These are phyloP conservation scores for Globisporangium parvum DNA, from an alignment of 352 stramenopile genomes.

Conservation along the genomic window DNA sequence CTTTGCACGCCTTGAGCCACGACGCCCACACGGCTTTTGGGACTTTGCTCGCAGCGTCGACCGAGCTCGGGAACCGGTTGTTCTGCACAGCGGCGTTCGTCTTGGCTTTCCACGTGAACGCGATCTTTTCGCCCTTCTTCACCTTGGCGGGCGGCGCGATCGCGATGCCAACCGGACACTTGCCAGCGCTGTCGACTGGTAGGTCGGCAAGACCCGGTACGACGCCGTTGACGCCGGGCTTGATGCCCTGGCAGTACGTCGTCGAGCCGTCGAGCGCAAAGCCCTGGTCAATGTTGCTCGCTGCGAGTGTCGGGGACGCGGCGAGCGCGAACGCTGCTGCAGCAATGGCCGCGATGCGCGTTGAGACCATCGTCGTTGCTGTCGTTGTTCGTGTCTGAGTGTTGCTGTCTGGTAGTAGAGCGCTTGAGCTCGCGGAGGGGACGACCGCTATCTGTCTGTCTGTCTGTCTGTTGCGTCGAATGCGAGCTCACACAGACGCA, in stretches of 20 bases:
- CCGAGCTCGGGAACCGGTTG: slow-evolving; percentile 58
- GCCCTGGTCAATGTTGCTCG: slow-evolving; percentile 51
- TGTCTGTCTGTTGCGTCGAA: too few species aligned
- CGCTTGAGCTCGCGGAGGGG: too few species aligned
- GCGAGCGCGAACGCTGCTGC: slow-evolving; percentile 1
- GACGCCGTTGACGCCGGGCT: slow-evolving; percentile 11
- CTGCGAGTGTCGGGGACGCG: slow-evolving; percentile 2
- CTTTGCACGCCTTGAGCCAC: slow-evolving; percentile 51
- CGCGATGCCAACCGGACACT: slow-evolving; percentile 51
- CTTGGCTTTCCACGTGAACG: slow-evolving; percentile 46
- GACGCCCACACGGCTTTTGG: slow-evolving; percentile 30
- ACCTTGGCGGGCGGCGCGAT: slow-evolving; percentile 34
- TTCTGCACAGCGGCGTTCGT: slow-evolving; percentile 22
- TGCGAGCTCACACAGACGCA: too few species aligned
- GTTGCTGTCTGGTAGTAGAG: too few species aligned
- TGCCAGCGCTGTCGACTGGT: slow-evolving; percentile 34
- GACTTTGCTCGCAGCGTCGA: slow-evolving; percentile 36
- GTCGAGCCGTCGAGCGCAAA: slow-evolving; percentile 55
- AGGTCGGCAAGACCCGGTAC: slow-evolving; percentile 45
- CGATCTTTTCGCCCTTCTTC: slow-evolving; percentile 41
- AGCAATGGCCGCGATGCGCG: neutral
- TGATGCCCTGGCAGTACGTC: slow-evolving; percentile 71
- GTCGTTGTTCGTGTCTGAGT: too few species aligned
- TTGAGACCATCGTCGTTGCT: slow-evolving; percentile 3
- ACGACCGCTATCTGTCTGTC: too few species aligned